These are phyloP conservation scores for Pyrus hybrid DNA, from an alignment of 331 rosid species.

Conservation along the genomic window DNA sequence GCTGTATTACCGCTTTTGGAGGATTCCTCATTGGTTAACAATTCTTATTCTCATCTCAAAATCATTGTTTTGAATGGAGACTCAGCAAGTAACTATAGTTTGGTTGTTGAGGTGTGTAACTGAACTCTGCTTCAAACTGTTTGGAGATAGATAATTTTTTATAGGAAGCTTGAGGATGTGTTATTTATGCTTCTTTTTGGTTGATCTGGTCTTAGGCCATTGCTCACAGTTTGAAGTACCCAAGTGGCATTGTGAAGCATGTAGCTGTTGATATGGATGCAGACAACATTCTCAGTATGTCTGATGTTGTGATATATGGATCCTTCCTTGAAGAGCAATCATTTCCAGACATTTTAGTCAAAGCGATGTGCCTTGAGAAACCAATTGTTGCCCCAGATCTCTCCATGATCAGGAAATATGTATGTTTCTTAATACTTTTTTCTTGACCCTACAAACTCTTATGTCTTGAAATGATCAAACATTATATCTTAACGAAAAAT, in stretches of 20 bases:
- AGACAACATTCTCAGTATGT: conserved; percentile 42
- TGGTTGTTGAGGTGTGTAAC: conserved; percentile 62
- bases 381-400: conserved; percentile 89
- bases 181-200: conserved; percentile 18
- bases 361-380: conserved; percentile 89
- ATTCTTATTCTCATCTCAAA: conserved; percentile 41
- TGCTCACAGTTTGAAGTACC: conserved; percentile 69
- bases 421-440: conserved; percentile 22
- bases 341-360: conserved; percentile 73
- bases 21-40: conserved; percentile 31
- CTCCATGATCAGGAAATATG: conserved; percentile 71
- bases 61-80: conserved; percentile 65
- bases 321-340: conserved; percentile 78
- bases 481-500: neutral
- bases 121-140: neutral
- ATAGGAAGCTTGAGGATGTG: neutral
- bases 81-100: conserved; percentile 57
- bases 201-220: conserved; percentile 44
- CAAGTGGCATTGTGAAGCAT: conserved; percentile 61
- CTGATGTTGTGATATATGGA: conserved; percentile 79
- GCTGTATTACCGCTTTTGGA: conserved; percentile 64
- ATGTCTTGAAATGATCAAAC: neutral
- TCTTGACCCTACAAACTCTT: neutral
- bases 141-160: neutral
- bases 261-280: conserved; percentile 51